Conservation (phyloP, 139 green algal species). For the Haematococcus lacustris region DNA sequence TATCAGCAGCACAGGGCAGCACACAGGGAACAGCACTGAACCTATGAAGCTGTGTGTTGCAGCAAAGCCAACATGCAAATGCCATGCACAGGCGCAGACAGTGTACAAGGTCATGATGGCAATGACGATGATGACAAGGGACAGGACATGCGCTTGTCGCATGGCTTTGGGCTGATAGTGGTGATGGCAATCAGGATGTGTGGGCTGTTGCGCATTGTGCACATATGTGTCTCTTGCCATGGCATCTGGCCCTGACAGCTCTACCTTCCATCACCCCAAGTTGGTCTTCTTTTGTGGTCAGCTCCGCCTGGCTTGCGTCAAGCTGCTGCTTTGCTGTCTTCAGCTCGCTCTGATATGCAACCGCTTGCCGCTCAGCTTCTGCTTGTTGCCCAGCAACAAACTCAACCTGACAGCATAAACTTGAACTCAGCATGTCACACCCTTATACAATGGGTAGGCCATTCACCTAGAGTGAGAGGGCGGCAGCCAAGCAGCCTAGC, state of each 20-base stretch:
- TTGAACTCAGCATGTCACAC: too few species aligned
- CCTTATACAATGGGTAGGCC: neutral
- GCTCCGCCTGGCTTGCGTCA: conserved; percentile 11
- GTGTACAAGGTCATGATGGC: too few species aligned
- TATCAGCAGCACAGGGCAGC: neutral
- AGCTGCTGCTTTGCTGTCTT: conserved; percentile 5
- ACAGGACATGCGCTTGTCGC: too few species aligned
- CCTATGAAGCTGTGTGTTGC: neutral
- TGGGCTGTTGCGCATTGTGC: too few species aligned
- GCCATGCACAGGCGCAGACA: neutral
- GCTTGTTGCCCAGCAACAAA: conserved; percentile 11
- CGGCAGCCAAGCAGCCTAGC: neutral
- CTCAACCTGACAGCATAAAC: conserved; percentile 30
- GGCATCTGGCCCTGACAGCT: too few species aligned
- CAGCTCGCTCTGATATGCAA: conserved; percentile 1
- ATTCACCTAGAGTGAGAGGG: neutral
- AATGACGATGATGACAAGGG: too few species aligned
- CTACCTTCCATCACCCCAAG: conserved; percentile 52
- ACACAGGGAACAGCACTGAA: neutral
- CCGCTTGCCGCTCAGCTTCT: too few species aligned
- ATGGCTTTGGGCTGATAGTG: too few species aligned
- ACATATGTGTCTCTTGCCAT: too few species aligned
- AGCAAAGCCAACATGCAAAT: too few species aligned
- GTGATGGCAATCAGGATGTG: too few species aligned
- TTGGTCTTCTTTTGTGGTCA: conserved; percentile 32